phyloP scores from a whole-genome alignment of 495 filamentous ascomycete genomes.

The Lindgomyces ingoldianus region DNA sequence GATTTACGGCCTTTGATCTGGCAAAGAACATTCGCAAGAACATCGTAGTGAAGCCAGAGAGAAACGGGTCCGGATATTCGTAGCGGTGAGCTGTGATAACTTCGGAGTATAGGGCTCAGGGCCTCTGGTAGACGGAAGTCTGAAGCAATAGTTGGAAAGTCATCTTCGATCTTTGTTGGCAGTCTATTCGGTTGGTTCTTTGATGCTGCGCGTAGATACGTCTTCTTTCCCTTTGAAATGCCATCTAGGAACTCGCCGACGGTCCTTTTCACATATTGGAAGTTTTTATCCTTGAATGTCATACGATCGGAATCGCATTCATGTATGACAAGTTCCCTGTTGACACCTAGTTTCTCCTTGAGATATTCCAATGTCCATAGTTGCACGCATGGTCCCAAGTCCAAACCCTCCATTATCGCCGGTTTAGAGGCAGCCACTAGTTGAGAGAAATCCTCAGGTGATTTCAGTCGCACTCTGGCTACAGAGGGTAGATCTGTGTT shows the following conservation, averaged over 20 bases:
- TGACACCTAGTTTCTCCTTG: slow-evolving; percentile 60
- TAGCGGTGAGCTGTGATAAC: slow-evolving; percentile 76
- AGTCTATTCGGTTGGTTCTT: slow-evolving; percentile 64
- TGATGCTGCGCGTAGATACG: slow-evolving; percentile 79
- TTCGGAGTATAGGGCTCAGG: slow-evolving; percentile 57
- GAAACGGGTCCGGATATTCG: slow-evolving; percentile 78
- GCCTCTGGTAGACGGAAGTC: slow-evolving; percentile 73
- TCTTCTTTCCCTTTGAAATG: slow-evolving; percentile 59
- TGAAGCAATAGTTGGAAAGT: slow-evolving; percentile 67
- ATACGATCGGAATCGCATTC: slow-evolving; percentile 54
- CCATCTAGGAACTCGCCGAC: slow-evolving; percentile 70
- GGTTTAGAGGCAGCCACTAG: slow-evolving; percentile 62
- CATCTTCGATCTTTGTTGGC: slow-evolving; percentile 64
- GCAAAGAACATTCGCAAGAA: slow-evolving; percentile 87
- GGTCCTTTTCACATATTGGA: slow-evolving; percentile 66
- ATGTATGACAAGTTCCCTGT: slow-evolving; percentile 58
- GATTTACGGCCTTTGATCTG: slow-evolving; percentile 72
- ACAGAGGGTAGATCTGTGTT: slow-evolving; percentile 44
- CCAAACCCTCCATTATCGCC: slow-evolving; percentile 62
- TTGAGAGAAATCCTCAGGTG: slow-evolving; percentile 57
- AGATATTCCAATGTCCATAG: slow-evolving; percentile 74
- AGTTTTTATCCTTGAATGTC: slow-evolving; percentile 84
- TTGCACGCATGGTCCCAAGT: slow-evolving; percentile 66
- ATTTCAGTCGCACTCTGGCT: slow-evolving; percentile 53
- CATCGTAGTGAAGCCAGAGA: slow-evolving; percentile 94